Evolutionary conservation across 2,329 filamentous ascomycete genomes (phyloP), one percentile per base, ranked within the genome.

Genomic region (Calonectria multiphialidica): DNA sequence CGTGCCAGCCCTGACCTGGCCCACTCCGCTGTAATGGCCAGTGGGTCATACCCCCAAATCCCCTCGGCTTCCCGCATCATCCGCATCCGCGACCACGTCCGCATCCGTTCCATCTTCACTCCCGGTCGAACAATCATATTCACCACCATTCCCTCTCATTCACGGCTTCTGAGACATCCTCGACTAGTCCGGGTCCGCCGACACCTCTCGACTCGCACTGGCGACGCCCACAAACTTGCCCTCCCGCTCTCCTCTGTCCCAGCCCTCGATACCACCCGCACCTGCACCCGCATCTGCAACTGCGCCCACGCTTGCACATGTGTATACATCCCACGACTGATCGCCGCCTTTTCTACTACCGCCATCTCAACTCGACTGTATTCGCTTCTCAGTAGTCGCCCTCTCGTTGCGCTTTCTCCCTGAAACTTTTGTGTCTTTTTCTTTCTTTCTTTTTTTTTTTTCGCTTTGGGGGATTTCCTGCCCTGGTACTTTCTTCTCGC

Each of bases 51-150:
- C 65, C 67, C 65, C 66, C 65, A 65, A 67, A 63, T 72, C 71
- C 74, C 71, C 71, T 78, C 76, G 73, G 53, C 66, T 72, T 79
- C 77, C 77, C 77, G 76, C 76, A 69, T 64, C 70, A 64, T 61
- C 70, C 57, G 47, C 69, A 68, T 63, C 67, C 63, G 64, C 53
- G 35, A 59, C 70, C 55, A 66, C 64, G 67, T 68, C 69, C 63
- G 55, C 35, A 72, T 76, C 74, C 75, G 68, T 77, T 67, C 75
- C 75, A 76, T 76, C 72, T 76, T 73, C 76, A 77, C 74, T 77
- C 57, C 37, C 76, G 70, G 77, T 76, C 72, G 76, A 76, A 73
- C 74, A 72, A 68, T 66, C 75, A 74, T 68, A 42, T 76, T 72
- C 70, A 68, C 71, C 64, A 63, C 62, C 66, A 68, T 66, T 68